Evolutionary conservation across 805 yeast species (phyloP), one percentile per base, ranked within the genome.

Genomic region (Teunomyces stri): DNA sequence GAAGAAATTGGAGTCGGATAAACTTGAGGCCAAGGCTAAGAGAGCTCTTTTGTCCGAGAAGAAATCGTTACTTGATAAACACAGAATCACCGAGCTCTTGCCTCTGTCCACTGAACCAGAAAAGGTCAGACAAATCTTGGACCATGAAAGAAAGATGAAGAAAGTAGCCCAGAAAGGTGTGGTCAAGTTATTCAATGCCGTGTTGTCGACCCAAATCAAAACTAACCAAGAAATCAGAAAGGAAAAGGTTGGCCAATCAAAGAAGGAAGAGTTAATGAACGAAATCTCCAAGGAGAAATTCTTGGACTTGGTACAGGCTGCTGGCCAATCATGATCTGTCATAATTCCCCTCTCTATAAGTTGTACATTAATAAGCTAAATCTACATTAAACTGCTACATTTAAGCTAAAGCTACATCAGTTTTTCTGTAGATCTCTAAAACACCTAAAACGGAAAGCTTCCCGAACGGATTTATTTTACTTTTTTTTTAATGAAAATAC

Each of bases 131-230:
- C 74, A 73, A 35, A 66, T 76, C 3, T 62, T 88, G 13, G 95
- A 86, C 49, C 75, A 74, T 44, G 97, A 89, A 61, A 79, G 80
- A 53, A 74, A 70, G 51, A 70, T 88, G 57, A 84, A 86, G 62
- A 89, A 89, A 61, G 76, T 82, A 20, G 98, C 96, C 0, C 96
- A 89, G 68, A 75, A 84, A 54, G 97, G 97, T 69, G 96, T 88
- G 11, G 89, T 89, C 6, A 80, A 83, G 61, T 76, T 88, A 54
- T 89, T 85, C 70, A 92, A 87, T 61, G 96, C 96, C 1, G 82
- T 89, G 21, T 75, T 87, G 60, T 76, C 87, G 27, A 85, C 96
- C 0, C 97, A 89, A 65, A 78, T 80, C 10, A 75, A 72, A 49
- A 80, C 89, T 2, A 70, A 66, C 22, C 70, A 72, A 45, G 85